A percentile compares a stretch with the other conserved stretches of the same genome.
These are phyloP conservation scores for Epichloe glyceriae DNA, from an alignment of 2,329 filamentous ascomycete species.

Conservation along the genomic window DNA sequence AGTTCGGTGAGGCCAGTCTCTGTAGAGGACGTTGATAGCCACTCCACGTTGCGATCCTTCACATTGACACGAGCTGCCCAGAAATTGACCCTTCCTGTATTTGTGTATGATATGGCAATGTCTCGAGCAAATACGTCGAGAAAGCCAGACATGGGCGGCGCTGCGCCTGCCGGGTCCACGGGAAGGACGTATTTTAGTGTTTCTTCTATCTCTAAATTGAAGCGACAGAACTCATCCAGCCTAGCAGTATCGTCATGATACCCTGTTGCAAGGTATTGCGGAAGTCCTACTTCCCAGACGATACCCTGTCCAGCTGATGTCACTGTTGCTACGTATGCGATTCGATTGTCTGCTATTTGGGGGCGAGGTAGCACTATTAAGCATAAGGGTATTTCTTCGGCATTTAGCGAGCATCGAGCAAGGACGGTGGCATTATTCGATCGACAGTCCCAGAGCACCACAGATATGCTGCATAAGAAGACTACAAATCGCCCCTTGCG, in stretches of 20 bases:
- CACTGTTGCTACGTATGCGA: conserved; percentile 67
- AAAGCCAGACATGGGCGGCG: conserved; percentile 59
- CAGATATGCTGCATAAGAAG: conserved; percentile 58
- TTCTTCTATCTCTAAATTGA: conserved; percentile 50
- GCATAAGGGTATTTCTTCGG: conserved; percentile 63
- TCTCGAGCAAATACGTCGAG: conserved; percentile 79
- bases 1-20: conserved; percentile 64
- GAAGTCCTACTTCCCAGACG: conserved; percentile 65
- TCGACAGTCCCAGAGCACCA: conserved; percentile 72
- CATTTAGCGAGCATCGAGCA: conserved; percentile 33
- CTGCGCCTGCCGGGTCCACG: conserved; percentile 73
- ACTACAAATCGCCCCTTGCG: conserved; percentile 67
- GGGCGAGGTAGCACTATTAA: conserved; percentile 58
- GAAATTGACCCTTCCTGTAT: conserved; percentile 60
- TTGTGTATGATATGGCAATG: conserved; percentile 73
- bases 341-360: conserved; percentile 40
- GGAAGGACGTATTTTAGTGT: conserved; percentile 57
- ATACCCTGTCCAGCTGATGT: conserved; percentile 66
- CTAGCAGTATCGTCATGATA: conserved; percentile 11
- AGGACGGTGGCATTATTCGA: conserved; percentile 44
- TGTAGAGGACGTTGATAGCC: conserved; percentile 69
- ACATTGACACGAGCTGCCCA: conserved; percentile 70
- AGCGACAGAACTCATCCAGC: conserved; percentile 56
- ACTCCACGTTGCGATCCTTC: conserved; percentile 51
- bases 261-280: conserved; percentile 26